phyloP scores from a whole-genome alignment of 2,329 filamentous ascomycete species.

The Pestalotiopsis fici region DNA sequence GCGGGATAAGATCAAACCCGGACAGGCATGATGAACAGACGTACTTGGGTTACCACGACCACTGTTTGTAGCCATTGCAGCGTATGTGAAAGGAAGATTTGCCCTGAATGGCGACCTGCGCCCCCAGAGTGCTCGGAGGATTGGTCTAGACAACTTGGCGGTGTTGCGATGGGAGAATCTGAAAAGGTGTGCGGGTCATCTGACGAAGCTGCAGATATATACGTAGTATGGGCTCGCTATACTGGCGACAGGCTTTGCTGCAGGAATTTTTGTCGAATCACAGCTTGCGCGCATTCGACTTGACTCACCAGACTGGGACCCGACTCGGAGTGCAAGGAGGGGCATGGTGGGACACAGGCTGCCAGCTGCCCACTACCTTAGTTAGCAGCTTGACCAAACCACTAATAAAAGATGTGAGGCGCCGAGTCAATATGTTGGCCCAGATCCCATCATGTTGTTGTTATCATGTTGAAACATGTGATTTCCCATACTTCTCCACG shows the following conservation, averaged over 20 bases:
- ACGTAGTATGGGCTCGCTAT: neutral
- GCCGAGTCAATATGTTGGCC: no score
- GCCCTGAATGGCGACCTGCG: constrained; percentile 53
- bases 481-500: no score
- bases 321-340: neutral
- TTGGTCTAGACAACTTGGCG: constrained; percentile 49
- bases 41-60: constrained; percentile 44
- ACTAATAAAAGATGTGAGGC: no score
- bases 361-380: neutral
- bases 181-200: constrained; percentile 3
- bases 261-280: constrained; percentile 3
- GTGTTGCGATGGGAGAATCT: constrained; percentile 14
- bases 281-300: neutral
- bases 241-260: neutral
- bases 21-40: neutral
- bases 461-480: no score
- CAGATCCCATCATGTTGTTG: no score
- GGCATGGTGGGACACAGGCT: neutral
- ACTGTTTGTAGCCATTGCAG: constrained; percentile 61
- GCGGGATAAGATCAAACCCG: no score
- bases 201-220: neutral
- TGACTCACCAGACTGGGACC: neutral
- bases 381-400: no score
- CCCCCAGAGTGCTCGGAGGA: constrained; percentile 59
- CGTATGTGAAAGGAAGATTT: constrained; percentile 40